Evolutionary conservation across 768 basidiomycete genomes (phyloP), one percentile per base, ranked within the genome.

Genomic region (Pleurotus cornucopiae): DNA sequence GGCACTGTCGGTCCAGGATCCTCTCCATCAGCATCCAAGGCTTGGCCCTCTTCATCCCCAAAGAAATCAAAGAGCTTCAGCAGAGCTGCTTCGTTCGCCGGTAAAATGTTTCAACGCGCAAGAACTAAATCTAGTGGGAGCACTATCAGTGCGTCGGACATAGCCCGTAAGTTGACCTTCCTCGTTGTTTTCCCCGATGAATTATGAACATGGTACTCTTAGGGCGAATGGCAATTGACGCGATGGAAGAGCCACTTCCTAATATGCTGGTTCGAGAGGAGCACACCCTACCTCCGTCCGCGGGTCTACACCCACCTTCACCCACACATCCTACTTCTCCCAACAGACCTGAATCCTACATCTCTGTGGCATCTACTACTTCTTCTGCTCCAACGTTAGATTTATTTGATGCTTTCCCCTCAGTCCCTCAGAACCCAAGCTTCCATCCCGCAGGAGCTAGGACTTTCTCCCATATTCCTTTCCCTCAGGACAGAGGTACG

Each of bases 351-450:
- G 41, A 58, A 60, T 46, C 55, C 38, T 49, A 46, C 47, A 34
- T 34, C 4, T 60, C 59, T 16, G 40, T 39, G 13, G 39, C 55
- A 54, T 59, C 62, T 16, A 53, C 54, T 14, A 14, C 48, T 13
- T 23, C 73, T 60, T 82, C 74, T 58, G 82, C 71, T 49, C 43
- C 84, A 86, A 63, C 72, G 73, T 58, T 53, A 39, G 80, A 80
- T 9, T 69, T 88, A 20, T 87, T 85, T 60, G 87, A 89, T 57
- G 79, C 85, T 5, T 89, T 90, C 68, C 89, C 89, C 20, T 79
- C 80, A 34, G 87, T 89, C 4, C 88, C 88, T 1, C 72, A 77
- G 46, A 73, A 72, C 14, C 39, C 39, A 21, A 38, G 25, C 12
- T 53, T 40, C 39, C 51, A 39, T 25, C 20, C 16, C 23, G n/a